Conservation (phyloP, 169 alveolate genomes). For the Cryptosporidium canis region DNA sequence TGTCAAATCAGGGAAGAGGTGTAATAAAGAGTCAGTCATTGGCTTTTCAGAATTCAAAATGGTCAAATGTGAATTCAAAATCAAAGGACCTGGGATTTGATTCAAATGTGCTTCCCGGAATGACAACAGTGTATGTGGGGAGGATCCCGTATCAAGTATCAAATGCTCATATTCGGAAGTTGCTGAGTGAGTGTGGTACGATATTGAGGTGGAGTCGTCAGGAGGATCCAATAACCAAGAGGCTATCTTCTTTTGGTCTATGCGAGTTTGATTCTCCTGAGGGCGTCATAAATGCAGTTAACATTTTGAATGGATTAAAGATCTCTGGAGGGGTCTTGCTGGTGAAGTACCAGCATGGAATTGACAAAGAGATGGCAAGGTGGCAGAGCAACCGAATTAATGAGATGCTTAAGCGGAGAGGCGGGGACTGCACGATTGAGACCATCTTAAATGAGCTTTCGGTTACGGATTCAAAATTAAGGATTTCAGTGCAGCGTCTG, state of each 20-base stretch:
- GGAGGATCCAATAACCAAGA: conserved; percentile 78
- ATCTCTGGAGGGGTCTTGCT: conserved; percentile 23
- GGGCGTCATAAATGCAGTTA: conserved; percentile 77
- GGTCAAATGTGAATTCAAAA: conserved; percentile 37
- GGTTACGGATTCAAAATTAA: conserved; percentile 5
- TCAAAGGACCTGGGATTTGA: conserved; percentile 10
- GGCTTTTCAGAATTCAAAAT: conserved; percentile 66
- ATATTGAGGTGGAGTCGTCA: conserved; percentile 78
- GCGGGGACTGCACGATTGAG: conserved; percentile 70
- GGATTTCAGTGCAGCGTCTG: conserved; percentile 27
- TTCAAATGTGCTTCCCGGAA: conserved; percentile 17
- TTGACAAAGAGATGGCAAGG: conserved; percentile 44
- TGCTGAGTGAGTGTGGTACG: conserved; percentile 74
- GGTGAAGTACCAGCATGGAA: conserved; percentile 67
- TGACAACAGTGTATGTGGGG: conserved; percentile 69
- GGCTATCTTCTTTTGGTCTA: conserved; percentile 78
- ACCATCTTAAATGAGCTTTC: conserved; percentile 47
- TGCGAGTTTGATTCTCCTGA: conserved; percentile 79
- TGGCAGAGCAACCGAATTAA: conserved; percentile 64
- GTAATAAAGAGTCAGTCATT: conserved; percentile 54
- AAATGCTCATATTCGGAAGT: conserved; percentile 25
- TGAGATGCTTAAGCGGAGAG: conserved; percentile 43
- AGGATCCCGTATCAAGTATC: conserved; percentile 23
- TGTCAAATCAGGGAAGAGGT: conserved; percentile 53
- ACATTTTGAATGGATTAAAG: conserved; percentile 73